Base-by-base conservation (phyloP, 228 moss, liverwort and hornwort species). In the Sphagnum magellanicum region DNA sequence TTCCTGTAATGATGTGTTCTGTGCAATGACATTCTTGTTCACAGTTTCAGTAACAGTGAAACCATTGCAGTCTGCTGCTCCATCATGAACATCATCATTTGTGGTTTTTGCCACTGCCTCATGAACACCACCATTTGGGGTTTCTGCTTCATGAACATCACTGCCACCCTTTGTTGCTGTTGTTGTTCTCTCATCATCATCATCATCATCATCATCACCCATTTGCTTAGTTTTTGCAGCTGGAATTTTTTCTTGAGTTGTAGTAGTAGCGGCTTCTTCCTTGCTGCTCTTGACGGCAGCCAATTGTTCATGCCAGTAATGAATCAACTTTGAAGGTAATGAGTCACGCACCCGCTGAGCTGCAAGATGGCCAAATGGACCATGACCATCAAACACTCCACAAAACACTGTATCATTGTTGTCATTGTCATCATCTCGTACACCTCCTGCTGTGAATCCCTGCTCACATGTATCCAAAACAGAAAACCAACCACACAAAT, bases 311-410 rank as follows among this genome's bases (percentile, higher is more conserved):
- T 77, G 75, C 85, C 85, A 85, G 75, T 68, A 75, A 15, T 79
- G 79, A 16, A 85, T 73, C 6, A 85, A 70, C 75, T 85, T 85
- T 16, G 82, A 85, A 5, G 85, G 85, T 49, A 85, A 74, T 15
- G 85, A 85, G 58, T 85, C 85, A 61, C 85, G 76, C 61, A 85
- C 85, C 49, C 82, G 73, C 16, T 77, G 74, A 7, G 85, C 85
- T 51, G 82, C 85, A 47, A 85, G 77, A 75, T 85, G 85, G 5
- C 85, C 85, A 49, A 75, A 79, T 12, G 85, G 85, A 0, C 85
- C 85, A 8, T 85, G 85, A 50, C 85, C 85, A 16, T 85, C 85
- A n/a, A 85, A 85, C 48, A 85, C 82, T 55, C 85, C 85, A 53
- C 82, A 85, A 67, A 82, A 85, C 46, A 82, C 79, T 51, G 85